Percentiles rank a stretch among this genome's conserved stretches.
Evolutionary conservation across 345 rosid genomes (phyloP).

Genomic region (Aurinia saxatilis): DNA sequence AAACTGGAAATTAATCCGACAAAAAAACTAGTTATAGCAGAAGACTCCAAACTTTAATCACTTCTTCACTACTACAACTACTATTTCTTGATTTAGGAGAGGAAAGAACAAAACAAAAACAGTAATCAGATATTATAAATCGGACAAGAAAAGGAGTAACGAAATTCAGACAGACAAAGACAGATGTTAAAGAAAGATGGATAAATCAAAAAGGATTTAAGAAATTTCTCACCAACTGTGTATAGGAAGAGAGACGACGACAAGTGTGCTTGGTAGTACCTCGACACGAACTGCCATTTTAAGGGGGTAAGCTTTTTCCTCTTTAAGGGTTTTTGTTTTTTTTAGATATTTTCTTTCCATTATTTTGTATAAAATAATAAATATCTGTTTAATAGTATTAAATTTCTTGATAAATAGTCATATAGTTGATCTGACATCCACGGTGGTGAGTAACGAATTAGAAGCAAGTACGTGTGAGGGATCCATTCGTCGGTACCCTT

Average conservation of each 20-base stretch:
- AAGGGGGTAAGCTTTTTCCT: constrained; percentile 16
- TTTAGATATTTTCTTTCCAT: not conserved
- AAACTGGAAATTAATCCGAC: no score
- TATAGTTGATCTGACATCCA: constrained; percentile 9
- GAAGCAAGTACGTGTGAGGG: not conserved
- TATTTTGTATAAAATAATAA: not conserved
- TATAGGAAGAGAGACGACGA: constrained; percentile 10
- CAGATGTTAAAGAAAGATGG: not conserved
- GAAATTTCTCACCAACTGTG: not conserved
- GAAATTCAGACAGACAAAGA: constrained; percentile 24
- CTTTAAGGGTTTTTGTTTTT: constrained; percentile 8
- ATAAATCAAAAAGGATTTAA: not conserved
- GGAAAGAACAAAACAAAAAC: not conserved
- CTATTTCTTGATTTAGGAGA: not conserved
- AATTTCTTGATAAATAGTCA: not conserved
- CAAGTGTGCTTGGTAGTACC: constrained; percentile 21
- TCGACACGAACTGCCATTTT: constrained; percentile 28
- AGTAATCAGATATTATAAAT: constrained; percentile 3
- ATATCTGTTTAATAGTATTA: constrained; percentile 1
- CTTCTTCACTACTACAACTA: not conserved
- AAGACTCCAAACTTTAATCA: not conserved
- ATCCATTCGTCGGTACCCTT: not conserved
- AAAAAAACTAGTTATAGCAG: not conserved
- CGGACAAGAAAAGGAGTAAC: not conserved
- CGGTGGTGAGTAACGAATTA: not conserved